Evolutionary conservation across 129 eudicot genomes (phyloP).

Genomic region (Apium graveolens): DNA sequence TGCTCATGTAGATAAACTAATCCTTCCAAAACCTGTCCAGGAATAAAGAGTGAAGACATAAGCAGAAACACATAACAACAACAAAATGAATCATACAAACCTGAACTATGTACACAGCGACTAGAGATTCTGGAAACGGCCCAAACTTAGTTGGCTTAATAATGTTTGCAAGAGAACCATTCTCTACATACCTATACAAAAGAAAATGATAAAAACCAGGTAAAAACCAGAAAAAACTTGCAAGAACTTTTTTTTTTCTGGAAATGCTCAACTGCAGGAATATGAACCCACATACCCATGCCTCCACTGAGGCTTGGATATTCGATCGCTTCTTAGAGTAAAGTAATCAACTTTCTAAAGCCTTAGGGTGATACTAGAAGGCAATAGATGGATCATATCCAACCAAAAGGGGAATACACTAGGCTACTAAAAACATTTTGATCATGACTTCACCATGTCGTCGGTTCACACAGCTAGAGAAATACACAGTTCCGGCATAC

Average conservation of each 20-base stretch:
- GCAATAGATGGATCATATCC: not conserved
- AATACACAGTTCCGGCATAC: conserved; percentile 18
- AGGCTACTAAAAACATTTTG: not conserved
- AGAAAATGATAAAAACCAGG: not conserved
- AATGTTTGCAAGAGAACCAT: conserved; percentile 62
- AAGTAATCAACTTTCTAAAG: not conserved
- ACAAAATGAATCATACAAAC: conserved; percentile 15
- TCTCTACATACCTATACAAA: conserved; percentile 45
- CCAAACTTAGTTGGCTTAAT: conserved; percentile 63
- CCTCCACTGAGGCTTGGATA: not conserved
- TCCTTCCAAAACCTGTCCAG: conserved; percentile 78
- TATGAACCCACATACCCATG: not conserved
- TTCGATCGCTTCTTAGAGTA: not conserved
- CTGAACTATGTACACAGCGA: conserved; percentile 59
- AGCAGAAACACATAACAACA: not conserved
- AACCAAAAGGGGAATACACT: not conserved
- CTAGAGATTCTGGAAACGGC: conserved; percentile 61
- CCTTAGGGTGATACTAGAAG: not conserved
- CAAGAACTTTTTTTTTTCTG: not conserved
- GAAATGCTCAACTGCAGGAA: not conserved
- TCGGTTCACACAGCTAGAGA: not conserved
- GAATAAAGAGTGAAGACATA: not conserved
- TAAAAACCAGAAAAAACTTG: not conserved
- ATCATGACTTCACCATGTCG: not conserved
- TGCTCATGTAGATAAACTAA: conserved; percentile 94